Conservation (phyloP, 805 yeast species). For the Barnettozyma populi region DNA sequence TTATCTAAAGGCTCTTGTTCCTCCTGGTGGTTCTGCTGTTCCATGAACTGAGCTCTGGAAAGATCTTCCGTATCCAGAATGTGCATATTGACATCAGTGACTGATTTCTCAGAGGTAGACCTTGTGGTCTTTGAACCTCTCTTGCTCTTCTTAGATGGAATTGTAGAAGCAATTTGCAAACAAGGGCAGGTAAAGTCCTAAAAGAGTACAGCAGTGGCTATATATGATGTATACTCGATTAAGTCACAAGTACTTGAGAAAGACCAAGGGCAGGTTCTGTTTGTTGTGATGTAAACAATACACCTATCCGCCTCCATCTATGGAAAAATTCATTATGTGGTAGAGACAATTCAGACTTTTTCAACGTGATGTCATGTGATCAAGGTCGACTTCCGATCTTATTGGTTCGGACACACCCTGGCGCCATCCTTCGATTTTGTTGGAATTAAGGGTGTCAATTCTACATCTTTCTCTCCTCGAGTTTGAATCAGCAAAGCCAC, state of each 20-base stretch:
- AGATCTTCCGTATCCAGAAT: conserved; percentile 4
- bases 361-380: too few species aligned
- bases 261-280: background rate
- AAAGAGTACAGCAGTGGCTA: too few species aligned
- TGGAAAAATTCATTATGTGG: background rate
- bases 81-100: conserved; percentile 1
- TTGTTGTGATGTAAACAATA: background rate
- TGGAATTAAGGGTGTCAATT: background rate
- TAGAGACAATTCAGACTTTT: background rate
- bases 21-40: background rate
- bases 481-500: background rate
- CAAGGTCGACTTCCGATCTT: too few species aligned
- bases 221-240: background rate
- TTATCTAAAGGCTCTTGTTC: background rate
- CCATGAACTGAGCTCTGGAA: background rate
- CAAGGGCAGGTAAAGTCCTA: background rate
- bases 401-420: background rate
- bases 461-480: background rate
- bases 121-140: conserved; percentile 19
- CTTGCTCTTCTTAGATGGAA: conserved; percentile 15
- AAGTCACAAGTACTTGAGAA: background rate
- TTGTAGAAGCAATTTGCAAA: conserved; percentile 3
- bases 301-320: background rate
- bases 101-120: conserved; percentile 7
- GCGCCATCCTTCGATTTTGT: background rate